Conservation (phyloP, 352 stramenopile genomes). For the Pythium angustatum region DNA sequence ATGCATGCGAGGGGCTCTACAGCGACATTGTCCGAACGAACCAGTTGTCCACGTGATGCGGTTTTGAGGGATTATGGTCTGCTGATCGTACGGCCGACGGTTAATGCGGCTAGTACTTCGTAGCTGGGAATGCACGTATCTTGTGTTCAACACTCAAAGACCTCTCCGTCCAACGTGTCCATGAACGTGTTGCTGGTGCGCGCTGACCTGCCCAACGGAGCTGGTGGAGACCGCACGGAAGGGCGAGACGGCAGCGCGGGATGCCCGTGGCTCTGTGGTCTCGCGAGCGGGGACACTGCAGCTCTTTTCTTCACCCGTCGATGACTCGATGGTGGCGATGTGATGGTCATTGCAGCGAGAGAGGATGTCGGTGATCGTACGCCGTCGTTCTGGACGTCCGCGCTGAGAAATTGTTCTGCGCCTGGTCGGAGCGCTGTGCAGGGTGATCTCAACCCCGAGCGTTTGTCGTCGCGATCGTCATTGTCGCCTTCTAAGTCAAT, state of each 20-base stretch:
- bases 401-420: neutral
- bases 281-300: neutral
- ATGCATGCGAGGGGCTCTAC: slow-evolving; percentile 83
- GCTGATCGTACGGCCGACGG: too few species aligned
- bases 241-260: neutral
- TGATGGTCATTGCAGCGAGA: neutral
- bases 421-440: neutral
- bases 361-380: slow-evolving; percentile 6
- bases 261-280: too few species aligned
- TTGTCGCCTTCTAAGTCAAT: neutral
- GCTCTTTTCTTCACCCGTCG: neutral
- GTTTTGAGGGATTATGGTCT: too few species aligned
- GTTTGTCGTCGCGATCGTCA: too few species aligned
- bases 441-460: neutral
- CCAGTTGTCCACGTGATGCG: slow-evolving; percentile 4
- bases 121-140: neutral
- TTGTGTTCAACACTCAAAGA: slow-evolving; percentile 26
- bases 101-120: too few species aligned
- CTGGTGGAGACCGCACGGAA: neutral
- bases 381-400: neutral
- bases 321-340: neutral
- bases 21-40: slow-evolving; percentile 38
- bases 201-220: neutral
- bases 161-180: slow-evolving; percentile 2
- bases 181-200: neutral